Percentiles rank a stretch among this genome's conserved stretches.
These are phyloP conservation scores for Phragmites australis DNA, from an alignment of 176 grass and related monocot species.

Conservation along the genomic window DNA sequence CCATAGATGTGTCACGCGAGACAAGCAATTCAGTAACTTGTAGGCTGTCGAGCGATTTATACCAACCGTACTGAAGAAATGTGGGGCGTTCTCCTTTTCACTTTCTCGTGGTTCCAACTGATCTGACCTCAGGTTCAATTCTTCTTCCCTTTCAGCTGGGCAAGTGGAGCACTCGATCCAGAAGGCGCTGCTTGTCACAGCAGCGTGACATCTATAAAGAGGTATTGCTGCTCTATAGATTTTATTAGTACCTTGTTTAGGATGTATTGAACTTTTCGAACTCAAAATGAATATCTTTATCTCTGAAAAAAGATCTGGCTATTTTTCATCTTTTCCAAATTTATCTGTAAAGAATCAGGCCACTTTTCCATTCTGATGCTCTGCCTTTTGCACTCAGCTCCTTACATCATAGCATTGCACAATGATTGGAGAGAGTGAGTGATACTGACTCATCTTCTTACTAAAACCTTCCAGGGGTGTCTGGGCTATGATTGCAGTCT, in stretches of 20 bases:
- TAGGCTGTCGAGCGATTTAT: constrained; percentile 8
- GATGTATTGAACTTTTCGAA: constrained; percentile 12
- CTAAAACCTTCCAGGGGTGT: constrained; percentile 70
- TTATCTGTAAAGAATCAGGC: not conserved
- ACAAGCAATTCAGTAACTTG: constrained; percentile 34
- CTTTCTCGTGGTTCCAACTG: constrained; percentile 26
- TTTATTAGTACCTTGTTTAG: not conserved
- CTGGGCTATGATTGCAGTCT: constrained; percentile 95
- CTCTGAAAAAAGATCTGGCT: not conserved
- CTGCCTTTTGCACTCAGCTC: constrained; percentile 34
- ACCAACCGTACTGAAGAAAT: constrained; percentile 25
- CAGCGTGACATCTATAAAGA: constrained; percentile 81
- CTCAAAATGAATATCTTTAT: not conserved
- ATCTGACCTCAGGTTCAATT: constrained; percentile 23
- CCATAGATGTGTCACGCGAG: constrained; percentile 3
- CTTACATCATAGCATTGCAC: not conserved
- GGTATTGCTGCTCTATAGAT: constrained; percentile 45
- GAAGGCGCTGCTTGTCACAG: constrained; percentile 58
- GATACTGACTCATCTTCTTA: constrained; percentile 41
- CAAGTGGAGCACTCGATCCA: constrained; percentile 93
- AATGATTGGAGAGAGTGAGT: constrained; percentile 44
- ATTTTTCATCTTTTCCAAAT: not conserved
- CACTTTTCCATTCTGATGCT: constrained; percentile 6
- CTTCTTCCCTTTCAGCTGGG: constrained; percentile 69
- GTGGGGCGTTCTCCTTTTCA: constrained; percentile 8